phyloP scores from a whole-genome alignment of 2,329 filamentous ascomycete genomes.

The Nemania bipapillata region DNA sequence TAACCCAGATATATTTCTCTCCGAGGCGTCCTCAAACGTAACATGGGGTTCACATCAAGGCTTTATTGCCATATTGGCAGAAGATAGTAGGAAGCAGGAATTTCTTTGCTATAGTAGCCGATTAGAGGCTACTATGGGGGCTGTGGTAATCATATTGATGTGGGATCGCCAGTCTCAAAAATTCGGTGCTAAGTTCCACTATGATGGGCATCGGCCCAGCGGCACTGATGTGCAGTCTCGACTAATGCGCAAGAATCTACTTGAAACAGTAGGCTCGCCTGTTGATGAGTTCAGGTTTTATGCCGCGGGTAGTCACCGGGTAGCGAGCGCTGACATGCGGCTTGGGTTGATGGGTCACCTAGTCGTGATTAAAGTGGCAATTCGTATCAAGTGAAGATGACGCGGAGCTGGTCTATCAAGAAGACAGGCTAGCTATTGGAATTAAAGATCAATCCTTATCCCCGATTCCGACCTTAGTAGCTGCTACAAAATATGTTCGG shows the following conservation, averaged over 20 bases:
- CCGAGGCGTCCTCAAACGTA: constrained; percentile 9
- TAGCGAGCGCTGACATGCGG: constrained; percentile 19
- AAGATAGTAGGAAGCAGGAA: constrained; percentile 8
- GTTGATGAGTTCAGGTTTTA: constrained; percentile 1
- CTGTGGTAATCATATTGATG: constrained; percentile 5
- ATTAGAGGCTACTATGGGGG: not conserved
- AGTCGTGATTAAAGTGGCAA: constrained; percentile 24
- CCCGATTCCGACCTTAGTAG: not conserved
- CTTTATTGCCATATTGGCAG: constrained; percentile 4
- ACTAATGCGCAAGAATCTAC: not conserved
- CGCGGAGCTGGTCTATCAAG: not conserved
- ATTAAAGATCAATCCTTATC: not conserved
- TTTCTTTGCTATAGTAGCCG: constrained; percentile 16
- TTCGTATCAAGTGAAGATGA: constrained; percentile 16
- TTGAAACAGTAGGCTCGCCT: not conserved
- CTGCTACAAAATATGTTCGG: not conserved
- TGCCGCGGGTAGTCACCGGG: not conserved
- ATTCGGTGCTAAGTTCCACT: constrained; percentile 9
- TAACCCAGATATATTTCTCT: constrained; percentile 2
- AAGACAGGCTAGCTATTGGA: not conserved
- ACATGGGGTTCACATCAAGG: not conserved
- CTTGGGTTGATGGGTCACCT: constrained; percentile 18
- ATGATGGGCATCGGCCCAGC: not conserved
- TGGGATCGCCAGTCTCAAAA: constrained; percentile 2
- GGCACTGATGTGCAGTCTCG: not conserved